Base-by-base conservation (phyloP, 73 alveolate genomes). In the Symbiodinium pilosum region DNA sequence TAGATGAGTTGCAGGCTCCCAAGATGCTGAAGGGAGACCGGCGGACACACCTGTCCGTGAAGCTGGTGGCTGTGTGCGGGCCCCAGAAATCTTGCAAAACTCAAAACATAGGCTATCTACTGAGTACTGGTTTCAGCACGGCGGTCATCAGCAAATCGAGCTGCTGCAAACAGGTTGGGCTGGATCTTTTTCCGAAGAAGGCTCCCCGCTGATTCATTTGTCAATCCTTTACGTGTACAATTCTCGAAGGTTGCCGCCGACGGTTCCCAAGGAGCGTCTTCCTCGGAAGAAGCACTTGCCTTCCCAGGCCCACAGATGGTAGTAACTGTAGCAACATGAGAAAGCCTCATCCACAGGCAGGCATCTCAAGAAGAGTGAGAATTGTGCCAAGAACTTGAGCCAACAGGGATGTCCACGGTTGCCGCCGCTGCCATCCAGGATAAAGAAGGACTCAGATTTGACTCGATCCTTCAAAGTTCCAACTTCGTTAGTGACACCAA, bases 161-260 rank as follows among this genome's bases (percentile, higher is more conserved):
- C 21, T 21, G 18, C n/a, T 21, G 2, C 34, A 5, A 77, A 41
- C 59, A 87, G 94, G 94, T 32, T 87, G 94, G 94, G 85, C 94
- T 87, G 94, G 94, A 87, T 87, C 85, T 87, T 87, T n/a, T 87
- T 87, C 59, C 52, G 93, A 16, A 81, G 77, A 20, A 64, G 77
- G 77, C 77, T 24, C 36, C 12, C 36, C 42, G 20, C 47, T 68
- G 3, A 83, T n/a, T n/a, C n/a, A n/a, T n/a, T n/a, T n/a, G n/a
- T n/a, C n/a, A n/a, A n/a, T n/a, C n/a, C n/a, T n/a, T n/a, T n/a
- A n/a, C n/a, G n/a, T n/a, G n/a, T n/a, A n/a, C n/a, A n/a, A n/a
- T n/a, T n/a, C n/a, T n/a, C 47, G 30, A 3, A 87, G 94, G 94
- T 41, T 87, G 59, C 94, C 94, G 84, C 68, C 83, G 2, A 54